phyloP scores from a whole-genome alignment of 2,329 filamentous ascomycete species.

The Penicillium brasilianum region DNA sequence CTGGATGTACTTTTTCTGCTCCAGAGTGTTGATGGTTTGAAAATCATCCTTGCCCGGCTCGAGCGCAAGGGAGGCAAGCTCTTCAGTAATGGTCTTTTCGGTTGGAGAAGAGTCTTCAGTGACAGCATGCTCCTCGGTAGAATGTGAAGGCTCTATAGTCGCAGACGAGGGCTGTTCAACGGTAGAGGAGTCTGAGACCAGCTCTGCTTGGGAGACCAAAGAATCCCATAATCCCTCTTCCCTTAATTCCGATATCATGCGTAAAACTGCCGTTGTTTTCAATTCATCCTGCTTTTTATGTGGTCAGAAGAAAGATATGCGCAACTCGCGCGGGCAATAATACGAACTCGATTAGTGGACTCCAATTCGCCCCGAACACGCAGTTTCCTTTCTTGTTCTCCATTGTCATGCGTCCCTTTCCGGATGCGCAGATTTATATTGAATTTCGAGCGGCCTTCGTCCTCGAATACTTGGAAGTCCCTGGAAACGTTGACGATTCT shows the following conservation, averaged over 20 bases:
- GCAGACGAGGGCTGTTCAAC: not conserved
- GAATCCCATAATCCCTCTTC: conserved; percentile 4
- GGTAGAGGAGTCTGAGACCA: not conserved
- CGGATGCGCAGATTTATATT: not conserved
- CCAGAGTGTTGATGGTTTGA: not conserved
- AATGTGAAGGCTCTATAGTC: not conserved
- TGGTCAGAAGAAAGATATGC: not conserved
- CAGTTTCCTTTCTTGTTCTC: not conserved
- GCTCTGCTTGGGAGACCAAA: not conserved
- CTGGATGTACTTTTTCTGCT: conserved; percentile 1
- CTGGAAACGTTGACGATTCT: not conserved
- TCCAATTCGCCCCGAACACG: conserved; percentile 2
- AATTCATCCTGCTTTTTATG: not conserved
- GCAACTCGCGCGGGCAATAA: not conserved
- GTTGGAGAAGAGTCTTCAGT: not conserved
- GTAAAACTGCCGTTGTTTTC: not conserved
- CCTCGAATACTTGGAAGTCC: not conserved
- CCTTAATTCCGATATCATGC: conserved; percentile 2
- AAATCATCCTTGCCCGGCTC: not conserved
- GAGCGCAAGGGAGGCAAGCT: not conserved
- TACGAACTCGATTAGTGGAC: not conserved
- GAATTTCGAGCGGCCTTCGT: not conserved
- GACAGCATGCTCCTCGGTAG: not conserved
- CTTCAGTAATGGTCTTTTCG: not conserved
- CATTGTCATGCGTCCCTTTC: not conserved